phyloP scores from a whole-genome alignment of 1,284 basidiomycete species.

The Xanthoconium separans region DNA sequence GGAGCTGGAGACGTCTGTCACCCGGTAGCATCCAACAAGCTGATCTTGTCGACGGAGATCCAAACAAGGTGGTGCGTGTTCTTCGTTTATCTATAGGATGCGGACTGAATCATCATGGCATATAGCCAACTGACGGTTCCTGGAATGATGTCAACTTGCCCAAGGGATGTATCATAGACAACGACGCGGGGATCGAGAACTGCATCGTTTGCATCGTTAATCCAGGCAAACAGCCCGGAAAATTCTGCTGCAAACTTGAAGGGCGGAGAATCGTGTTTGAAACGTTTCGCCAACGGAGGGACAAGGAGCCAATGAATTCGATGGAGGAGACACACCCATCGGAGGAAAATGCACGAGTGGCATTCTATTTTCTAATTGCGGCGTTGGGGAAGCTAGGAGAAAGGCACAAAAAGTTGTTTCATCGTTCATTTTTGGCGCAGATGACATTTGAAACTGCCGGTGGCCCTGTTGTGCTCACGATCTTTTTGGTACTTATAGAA shows the following conservation, averaged over 20 bases:
- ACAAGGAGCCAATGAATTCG: neutral
- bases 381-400: neutral
- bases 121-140: neutral
- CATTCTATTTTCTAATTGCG: neutral
- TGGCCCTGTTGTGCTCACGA: too few species aligned
- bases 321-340: conserved; percentile 3
- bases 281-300: neutral
- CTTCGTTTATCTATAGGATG: neutral
- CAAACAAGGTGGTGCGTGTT: neutral
- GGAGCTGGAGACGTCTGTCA: neutral
- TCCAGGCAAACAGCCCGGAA: neutral
- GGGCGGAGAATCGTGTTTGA: conserved; percentile 3
- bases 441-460: too few species aligned
- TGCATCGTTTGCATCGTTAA: neutral
- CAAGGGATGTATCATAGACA: neutral
- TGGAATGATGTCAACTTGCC: neutral
- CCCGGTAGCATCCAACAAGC: neutral
- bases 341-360: neutral
- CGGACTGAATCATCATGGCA: neutral
- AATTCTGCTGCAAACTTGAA: conserved; percentile 2
- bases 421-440: neutral
- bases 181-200: neutral
- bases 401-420: neutral
- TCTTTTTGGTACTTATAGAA: too few species aligned
- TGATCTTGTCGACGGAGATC: neutral